A percentile compares a stretch with the other conserved stretches of the same genome.
phyloP scores from a whole-genome alignment of 768 basidiomycete species.

The Pulveroboletus sp. region DNA sequence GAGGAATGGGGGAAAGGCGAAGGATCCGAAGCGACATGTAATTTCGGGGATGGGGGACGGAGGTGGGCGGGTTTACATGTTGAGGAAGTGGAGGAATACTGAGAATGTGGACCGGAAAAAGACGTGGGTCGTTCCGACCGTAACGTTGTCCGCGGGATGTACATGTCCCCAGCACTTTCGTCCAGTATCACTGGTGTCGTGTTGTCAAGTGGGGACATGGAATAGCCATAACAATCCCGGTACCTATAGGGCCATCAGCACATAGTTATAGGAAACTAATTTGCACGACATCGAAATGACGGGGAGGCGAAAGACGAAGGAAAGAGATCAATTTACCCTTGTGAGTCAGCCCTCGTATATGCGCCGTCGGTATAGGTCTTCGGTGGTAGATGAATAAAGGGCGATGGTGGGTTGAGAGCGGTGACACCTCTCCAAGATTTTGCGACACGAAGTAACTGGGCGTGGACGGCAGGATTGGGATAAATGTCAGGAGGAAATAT shows the following conservation, averaged over 20 bases:
- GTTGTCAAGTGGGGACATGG: conserved; percentile 27
- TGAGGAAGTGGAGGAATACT: conserved; percentile 3
- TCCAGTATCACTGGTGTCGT: conserved; percentile 35
- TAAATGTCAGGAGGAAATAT: conserved; percentile 33
- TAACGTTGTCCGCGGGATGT: conserved; percentile 24
- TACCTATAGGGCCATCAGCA: conserved; percentile 25
- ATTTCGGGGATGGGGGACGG: conserved; percentile 28
- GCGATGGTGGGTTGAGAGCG: conserved; percentile 40
- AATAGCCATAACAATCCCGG: conserved; percentile 26
- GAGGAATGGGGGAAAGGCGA: conserved; percentile 18
- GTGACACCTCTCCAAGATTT: conserved; percentile 64
- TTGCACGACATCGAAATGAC: not conserved
- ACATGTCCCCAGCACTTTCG: conserved; percentile 21
- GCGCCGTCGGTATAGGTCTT: conserved; percentile 20
- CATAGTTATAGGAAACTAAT: conserved; percentile 9
- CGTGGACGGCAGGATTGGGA: conserved; percentile 37
- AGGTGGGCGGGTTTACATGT: conserved; percentile 25
- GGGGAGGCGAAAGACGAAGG: not conserved
- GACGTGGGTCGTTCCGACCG: conserved; percentile 12
- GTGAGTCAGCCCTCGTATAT: conserved; percentile 23
- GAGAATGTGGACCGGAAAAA: conserved; percentile 7
- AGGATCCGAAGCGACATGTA: conserved; percentile 23
- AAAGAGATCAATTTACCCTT: conserved; percentile 24
- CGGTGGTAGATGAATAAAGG: conserved; percentile 18
- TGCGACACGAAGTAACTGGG: conserved; percentile 54